Percentiles rank a stretch among this genome's conserved stretches.
phyloP scores from a whole-genome alignment of 2,329 filamentous ascomycete genomes.

The Didymella lethalis region DNA sequence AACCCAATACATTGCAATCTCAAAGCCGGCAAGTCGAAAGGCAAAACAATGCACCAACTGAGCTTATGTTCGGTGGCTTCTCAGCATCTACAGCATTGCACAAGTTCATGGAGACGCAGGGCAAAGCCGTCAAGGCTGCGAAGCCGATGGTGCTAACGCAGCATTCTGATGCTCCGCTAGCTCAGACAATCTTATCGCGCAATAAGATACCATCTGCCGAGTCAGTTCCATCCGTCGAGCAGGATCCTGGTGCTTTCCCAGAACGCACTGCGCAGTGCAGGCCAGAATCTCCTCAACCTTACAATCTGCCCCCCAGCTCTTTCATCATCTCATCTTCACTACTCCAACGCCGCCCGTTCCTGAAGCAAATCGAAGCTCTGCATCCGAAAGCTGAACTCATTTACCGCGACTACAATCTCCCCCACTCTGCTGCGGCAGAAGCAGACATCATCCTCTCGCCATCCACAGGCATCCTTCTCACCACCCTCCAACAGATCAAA shows the following conservation, averaged over 20 bases:
- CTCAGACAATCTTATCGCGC: neutral
- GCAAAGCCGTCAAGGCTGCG: constrained; percentile 30
- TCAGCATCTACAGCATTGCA: constrained; percentile 56
- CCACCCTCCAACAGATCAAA: constrained; percentile 74
- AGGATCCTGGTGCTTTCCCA: neutral
- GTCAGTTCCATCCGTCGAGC: too few relatives aligned
- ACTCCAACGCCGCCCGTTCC: constrained; percentile 55
- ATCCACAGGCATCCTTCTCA: constrained; percentile 71
- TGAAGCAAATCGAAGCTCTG: constrained; percentile 59
- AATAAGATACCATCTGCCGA: neutral
- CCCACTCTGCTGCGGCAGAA: constrained; percentile 55
- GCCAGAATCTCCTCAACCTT: neutral
- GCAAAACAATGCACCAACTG: constrained; percentile 17
- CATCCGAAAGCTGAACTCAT: constrained; percentile 63
- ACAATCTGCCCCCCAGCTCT: constrained; percentile 35
- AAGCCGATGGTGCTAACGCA: neutral
- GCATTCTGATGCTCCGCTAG: neutral
- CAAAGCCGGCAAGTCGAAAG: neutral
- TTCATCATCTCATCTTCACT: constrained; percentile 64
- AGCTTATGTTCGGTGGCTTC: constrained; percentile 50
- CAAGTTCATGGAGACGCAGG: constrained; percentile 61
- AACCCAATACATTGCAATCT: neutral
- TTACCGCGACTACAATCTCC: constrained; percentile 65
- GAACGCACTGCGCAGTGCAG: neutral
- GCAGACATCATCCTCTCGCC: constrained; percentile 79